Percentiles rank a stretch among this genome's conserved stretches.
Conservation (phyloP, 257 asterid genomes). For the Penstemon eatonii region DNA sequence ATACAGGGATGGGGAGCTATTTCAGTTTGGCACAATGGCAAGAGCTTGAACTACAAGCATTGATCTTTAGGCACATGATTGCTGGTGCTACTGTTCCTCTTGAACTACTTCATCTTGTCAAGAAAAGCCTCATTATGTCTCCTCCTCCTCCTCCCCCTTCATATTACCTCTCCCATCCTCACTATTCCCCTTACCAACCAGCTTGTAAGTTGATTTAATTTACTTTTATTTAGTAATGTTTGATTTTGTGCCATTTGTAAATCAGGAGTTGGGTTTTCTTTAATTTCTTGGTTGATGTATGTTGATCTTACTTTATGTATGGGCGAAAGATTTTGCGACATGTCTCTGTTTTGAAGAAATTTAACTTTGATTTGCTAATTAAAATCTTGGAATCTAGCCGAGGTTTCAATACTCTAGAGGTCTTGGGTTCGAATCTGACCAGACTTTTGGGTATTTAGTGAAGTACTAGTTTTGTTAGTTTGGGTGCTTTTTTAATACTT, state of each 20-base stretch:
- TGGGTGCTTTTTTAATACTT: too few relatives aligned
- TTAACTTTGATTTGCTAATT: neutral
- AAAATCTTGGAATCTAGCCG: too few relatives aligned
- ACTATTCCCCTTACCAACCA: slow-evolving; percentile 50
- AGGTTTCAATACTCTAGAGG: too few relatives aligned
- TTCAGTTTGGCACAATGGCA: slow-evolving; percentile 92
- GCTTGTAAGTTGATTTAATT: slow-evolving; percentile 50
- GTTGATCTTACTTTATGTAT: too few relatives aligned
- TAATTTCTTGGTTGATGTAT: neutral
- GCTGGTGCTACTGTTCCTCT: slow-evolving; percentile 78
- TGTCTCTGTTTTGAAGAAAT: neutral
- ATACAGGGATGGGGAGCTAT: slow-evolving; percentile 64
- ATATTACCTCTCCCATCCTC: slow-evolving; percentile 39
- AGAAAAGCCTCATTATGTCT: slow-evolving; percentile 61
- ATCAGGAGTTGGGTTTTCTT: too few relatives aligned
- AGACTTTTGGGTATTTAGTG: too few relatives aligned
- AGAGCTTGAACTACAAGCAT: slow-evolving; percentile 85
- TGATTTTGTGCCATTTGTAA: too few relatives aligned
- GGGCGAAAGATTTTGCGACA: too few relatives aligned
- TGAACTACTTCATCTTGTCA: slow-evolving; percentile 71
- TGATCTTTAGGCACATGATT: slow-evolving; percentile 77
- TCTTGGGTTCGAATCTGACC: too few relatives aligned
- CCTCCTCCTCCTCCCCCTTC: slow-evolving; percentile 47
- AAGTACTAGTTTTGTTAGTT: too few relatives aligned
- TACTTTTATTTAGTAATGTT: neutral